A percentile compares a stretch with the other conserved stretches of the same genome.
These are phyloP conservation scores for Solanum hybrid DNA, from an alignment of 305 asterid species.

Conservation along the genomic window DNA sequence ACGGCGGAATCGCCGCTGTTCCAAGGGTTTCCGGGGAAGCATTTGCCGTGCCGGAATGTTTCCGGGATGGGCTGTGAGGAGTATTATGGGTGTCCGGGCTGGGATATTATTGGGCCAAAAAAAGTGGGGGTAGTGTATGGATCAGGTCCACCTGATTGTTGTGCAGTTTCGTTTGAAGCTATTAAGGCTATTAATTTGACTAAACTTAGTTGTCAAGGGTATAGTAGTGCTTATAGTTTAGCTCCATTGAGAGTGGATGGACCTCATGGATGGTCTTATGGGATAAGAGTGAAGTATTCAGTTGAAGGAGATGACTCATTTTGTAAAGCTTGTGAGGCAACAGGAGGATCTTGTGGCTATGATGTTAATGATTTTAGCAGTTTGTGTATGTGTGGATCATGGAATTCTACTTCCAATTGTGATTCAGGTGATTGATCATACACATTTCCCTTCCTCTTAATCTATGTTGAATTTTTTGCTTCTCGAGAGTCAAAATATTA, in stretches of 20 bases:
- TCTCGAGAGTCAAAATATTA: not conserved
- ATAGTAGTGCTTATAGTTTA: conserved; percentile 78
- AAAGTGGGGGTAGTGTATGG: conserved; percentile 40
- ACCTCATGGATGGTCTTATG: conserved; percentile 73
- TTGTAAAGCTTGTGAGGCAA: conserved; percentile 80
- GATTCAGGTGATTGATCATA: conserved; percentile 42
- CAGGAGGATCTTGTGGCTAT: conserved; percentile 84
- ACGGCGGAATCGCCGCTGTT: conserved; percentile 57
- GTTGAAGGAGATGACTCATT: conserved; percentile 38
- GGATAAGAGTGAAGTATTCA: conserved; percentile 71
- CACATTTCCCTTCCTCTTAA: not conserved
- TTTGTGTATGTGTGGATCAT: conserved; percentile 66
- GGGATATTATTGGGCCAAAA: conserved; percentile 46
- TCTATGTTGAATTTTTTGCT: not conserved
- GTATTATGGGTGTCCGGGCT: conserved; percentile 71
- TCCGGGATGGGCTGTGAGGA: conserved; percentile 89
- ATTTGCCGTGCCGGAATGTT: conserved; percentile 58
- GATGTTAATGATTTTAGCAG: conserved; percentile 28
- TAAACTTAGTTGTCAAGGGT: conserved; percentile 75
- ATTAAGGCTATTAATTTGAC: conserved; percentile 58
- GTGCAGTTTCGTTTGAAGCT: conserved; percentile 49
- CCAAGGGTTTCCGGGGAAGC: conserved; percentile 64
- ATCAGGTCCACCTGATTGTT: conserved; percentile 78
- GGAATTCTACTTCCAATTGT: conserved; percentile 87
- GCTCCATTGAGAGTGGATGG: conserved; percentile 67